Evolutionary conservation across 2,329 filamentous ascomycete genomes (phyloP).

Genomic region (Trichophyton mentagrophytes): DNA sequence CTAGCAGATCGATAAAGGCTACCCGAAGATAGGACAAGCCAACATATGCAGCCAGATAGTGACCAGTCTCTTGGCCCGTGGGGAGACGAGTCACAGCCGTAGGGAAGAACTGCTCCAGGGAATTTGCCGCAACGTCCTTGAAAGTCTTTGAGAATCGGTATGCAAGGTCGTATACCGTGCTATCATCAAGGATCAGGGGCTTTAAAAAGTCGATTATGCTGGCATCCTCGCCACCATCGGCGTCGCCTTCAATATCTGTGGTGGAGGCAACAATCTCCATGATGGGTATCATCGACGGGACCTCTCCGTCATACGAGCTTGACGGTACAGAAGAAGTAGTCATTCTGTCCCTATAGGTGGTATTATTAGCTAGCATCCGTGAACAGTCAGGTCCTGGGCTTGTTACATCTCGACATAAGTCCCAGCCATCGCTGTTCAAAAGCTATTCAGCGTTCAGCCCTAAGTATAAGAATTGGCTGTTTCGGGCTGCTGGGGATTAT

Average conservation of each 20-base stretch:
- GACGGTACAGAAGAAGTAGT: not conserved
- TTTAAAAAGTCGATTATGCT: not conserved
- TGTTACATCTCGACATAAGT: not conserved
- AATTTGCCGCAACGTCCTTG: conserved; percentile 24
- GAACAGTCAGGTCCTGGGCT: not conserved
- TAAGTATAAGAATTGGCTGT: not conserved
- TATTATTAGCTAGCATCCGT: not conserved
- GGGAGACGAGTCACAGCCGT: conserved; percentile 30
- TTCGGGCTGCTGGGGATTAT: not conserved
- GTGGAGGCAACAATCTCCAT: not conserved
- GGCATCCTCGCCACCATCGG: not conserved
- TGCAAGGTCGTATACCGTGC: conserved; percentile 24
- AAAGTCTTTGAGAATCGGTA: conserved; percentile 26
- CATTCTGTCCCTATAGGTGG: not conserved
- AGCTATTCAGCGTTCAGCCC: no score
- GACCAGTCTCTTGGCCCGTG: conserved; percentile 39
- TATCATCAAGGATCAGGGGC: conserved; percentile 3
- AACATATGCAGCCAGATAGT: conserved; percentile 41
- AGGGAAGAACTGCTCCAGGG: conserved; percentile 31
- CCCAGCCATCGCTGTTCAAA: not conserved
- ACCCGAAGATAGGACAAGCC: conserved; percentile 40
- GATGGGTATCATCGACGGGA: not conserved
- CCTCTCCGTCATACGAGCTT: not conserved
- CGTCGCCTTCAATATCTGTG: not conserved
- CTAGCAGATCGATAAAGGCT: conserved; percentile 39